Evolutionary conservation across 148 eudicot species (phyloP).

Genomic region (Bassia scoparia): DNA sequence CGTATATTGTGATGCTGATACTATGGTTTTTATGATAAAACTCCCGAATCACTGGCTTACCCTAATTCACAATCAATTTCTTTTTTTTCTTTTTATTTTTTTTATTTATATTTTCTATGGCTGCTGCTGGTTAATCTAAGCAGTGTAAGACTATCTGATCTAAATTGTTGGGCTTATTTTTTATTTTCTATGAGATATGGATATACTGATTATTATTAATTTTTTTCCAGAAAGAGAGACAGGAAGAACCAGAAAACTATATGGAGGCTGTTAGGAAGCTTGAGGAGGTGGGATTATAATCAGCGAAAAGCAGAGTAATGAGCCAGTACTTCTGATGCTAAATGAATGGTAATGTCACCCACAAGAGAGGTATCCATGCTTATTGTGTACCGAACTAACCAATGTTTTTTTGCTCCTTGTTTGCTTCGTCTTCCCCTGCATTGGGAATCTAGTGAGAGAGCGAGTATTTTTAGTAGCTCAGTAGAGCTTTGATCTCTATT

Average conservation of each 20-base stretch:
- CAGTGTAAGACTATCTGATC: not conserved
- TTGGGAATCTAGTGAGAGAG: too few relatives aligned
- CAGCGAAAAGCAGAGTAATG: constrained; percentile 45
- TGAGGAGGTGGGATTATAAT: constrained; percentile 50
- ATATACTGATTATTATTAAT: constrained; percentile 12
- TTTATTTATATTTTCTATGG: not conserved
- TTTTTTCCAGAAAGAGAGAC: constrained; percentile 55
- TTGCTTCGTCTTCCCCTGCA: too few relatives aligned
- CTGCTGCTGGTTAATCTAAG: not conserved
- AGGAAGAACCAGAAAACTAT: constrained; percentile 53
- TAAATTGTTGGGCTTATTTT: not conserved
- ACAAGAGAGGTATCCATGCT: constrained; percentile 42
- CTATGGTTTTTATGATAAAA: not conserved
- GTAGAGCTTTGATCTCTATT: too few relatives aligned
- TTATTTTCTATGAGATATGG: constrained; percentile 4
- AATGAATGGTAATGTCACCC: constrained; percentile 32
- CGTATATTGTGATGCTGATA: not conserved
- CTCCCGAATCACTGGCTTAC: not conserved
- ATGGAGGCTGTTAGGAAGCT: constrained; percentile 66
- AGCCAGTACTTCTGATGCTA: constrained; percentile 34
- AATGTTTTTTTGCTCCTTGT: too few relatives aligned
- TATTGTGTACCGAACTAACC: not conserved
- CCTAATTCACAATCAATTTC: not conserved
- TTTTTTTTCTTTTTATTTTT: not conserved
- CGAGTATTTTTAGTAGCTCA: too few relatives aligned